Percentiles rank a stretch among this genome's conserved stretches.
phyloP scores from a whole-genome alignment of 306 rosid species.

The Myrica gale region DNA sequence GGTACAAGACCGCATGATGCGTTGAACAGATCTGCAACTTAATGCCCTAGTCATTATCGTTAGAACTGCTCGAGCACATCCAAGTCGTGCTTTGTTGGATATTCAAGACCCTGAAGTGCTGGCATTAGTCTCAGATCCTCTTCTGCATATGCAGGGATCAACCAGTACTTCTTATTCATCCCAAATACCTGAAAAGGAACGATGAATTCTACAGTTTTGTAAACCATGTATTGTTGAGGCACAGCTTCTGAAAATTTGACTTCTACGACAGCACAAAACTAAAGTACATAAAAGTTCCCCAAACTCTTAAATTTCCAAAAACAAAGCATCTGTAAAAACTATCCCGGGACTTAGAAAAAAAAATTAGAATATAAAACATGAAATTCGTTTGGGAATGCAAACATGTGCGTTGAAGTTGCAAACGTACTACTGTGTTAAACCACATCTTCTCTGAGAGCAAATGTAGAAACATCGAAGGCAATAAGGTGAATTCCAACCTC shows the following conservation, averaged over 20 bases:
- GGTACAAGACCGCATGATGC: no score
- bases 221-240: background rate
- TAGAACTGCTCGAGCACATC: slow-evolving; percentile 50
- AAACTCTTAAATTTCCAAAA: background rate
- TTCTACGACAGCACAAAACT: background rate
- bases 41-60: background rate
- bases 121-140: slow-evolving; percentile 58
- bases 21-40: background rate
- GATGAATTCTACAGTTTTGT: slow-evolving; percentile 2
- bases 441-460: background rate
- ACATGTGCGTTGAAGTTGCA: background rate
- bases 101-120: slow-evolving; percentile 61
- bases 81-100: slow-evolving; percentile 47
- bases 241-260: background rate
- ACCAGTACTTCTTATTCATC: slow-evolving; percentile 59
- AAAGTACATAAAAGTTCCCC: background rate
- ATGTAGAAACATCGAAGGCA: background rate
- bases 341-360: background rate
- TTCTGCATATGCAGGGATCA: slow-evolving; percentile 59
- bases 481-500: background rate
- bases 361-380: background rate
- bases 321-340: background rate
- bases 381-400: background rate
- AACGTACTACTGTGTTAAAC: background rate
- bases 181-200: slow-evolving; percentile 57